Evolutionary conservation across 352 stramenopile species (phyloP), one percentile per base, ranked within the genome.

Genomic region (Thalassiosira exigua): DNA sequence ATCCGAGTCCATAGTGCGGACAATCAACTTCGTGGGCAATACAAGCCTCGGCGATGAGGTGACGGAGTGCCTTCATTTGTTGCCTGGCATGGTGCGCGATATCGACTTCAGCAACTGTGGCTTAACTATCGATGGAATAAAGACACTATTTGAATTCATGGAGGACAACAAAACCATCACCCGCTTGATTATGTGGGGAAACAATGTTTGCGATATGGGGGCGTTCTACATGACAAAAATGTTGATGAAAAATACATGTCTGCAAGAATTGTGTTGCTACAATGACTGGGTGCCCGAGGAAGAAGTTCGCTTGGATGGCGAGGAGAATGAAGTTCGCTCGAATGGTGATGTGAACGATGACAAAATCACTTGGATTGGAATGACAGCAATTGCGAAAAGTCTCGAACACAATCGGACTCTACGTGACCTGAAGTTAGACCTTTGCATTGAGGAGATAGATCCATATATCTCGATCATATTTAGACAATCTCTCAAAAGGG

Each of bases 11-110:
- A 56, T 39, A 9, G 33, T 56, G 46, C 24, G 30, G 61, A 68
- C 65, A 24, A 19, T 77, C 3, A 74, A 71, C 46, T 9, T 77
- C 3, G 36, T 21, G 7, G 65, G 65, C 4, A 74, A 74, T 42
- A 56, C 19, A 39, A 67, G 54, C 17, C 24, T 68, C 14, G 65
- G 51, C 17, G 65, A 74, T 21, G 39, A 24, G 27, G 65, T 32
- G 27, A 44, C 39, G 24, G 51, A 22, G 33, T 67, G 33, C 48
- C 24, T 74, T 14, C 51, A 65, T 11, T 24, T 74, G 14, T 22
- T 74, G 22, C 65, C 65, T n/a, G 22, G 14, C 22, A 68, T 52
- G 14, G 42, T 68, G 3, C 41, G 26, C 30, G 65, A 74, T 12
- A 14, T 74, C 29, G 65, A 74, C 19, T 39, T 74, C 33, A 67